Conservation (phyloP, 2,329 filamentous ascomycete species). For the Aspergillus versicolor region DNA sequence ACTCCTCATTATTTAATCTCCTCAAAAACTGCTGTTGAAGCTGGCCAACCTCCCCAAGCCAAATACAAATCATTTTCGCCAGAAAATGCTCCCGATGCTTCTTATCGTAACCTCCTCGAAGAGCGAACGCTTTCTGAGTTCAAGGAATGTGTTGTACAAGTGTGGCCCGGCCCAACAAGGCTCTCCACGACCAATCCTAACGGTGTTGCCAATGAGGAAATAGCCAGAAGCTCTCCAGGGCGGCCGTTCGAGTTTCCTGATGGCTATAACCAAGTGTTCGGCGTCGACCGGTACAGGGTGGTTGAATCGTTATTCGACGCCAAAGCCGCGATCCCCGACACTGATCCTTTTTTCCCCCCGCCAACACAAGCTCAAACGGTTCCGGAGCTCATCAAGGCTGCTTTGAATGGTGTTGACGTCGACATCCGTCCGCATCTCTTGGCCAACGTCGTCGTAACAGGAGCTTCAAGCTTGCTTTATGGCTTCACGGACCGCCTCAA, state of each 20-base stretch:
- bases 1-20: slow-evolving; percentile 85
- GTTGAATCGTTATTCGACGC: slow-evolving; percentile 92
- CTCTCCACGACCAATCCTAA: slow-evolving; percentile 53
- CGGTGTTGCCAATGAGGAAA: slow-evolving; percentile 69
- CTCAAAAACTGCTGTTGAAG: slow-evolving; percentile 85
- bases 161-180: slow-evolving; percentile 79
- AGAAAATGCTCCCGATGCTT: slow-evolving; percentile 58
- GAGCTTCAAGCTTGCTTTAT: slow-evolving; percentile 80
- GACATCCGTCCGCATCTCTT: slow-evolving; percentile 82
- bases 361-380: slow-evolving; percentile 76
- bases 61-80: slow-evolving; percentile 68
- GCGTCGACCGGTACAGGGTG: slow-evolving; percentile 79
- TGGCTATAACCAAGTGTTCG: slow-evolving; percentile 93
- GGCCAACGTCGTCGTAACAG: slow-evolving; percentile 88
- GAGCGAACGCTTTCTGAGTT: slow-evolving; percentile 92
- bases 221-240: slow-evolving; percentile 69
- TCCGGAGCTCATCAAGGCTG: slow-evolving; percentile 74
- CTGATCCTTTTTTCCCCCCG: slow-evolving; percentile 45
- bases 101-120: slow-evolving; percentile 82
- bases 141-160: slow-evolving; percentile 95
- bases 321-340: slow-evolving; percentile 63
- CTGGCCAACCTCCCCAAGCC: slow-evolving; percentile 74
- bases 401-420: slow-evolving; percentile 78
- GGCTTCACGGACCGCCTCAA: slow-evolving; percentile 91
- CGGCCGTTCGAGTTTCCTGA: slow-evolving; percentile 96